A percentile compares a stretch with the other conserved stretches of the same genome.
Conservation (phyloP, 306 rosid species). For the Rubus parviflorus region DNA sequence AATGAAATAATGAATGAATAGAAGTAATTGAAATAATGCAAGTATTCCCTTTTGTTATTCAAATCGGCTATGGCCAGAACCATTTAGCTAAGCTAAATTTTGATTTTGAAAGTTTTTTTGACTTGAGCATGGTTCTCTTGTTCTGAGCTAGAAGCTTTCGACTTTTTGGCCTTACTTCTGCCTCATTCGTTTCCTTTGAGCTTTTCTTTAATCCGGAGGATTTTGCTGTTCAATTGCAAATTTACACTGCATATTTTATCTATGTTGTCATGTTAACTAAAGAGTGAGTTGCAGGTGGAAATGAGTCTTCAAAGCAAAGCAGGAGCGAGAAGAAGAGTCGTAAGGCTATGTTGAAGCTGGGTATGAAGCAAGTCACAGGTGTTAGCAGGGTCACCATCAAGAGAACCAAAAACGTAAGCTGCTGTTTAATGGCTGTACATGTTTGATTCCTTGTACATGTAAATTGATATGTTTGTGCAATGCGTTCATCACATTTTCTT, state of each 20-base stretch:
- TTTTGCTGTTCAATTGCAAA: not conserved
- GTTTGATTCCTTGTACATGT: not conserved
- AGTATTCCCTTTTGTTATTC: not conserved
- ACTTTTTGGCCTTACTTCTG: not conserved
- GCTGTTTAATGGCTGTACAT: not conserved
- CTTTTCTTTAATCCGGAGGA: not conserved
- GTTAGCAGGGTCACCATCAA: conserved; percentile 91
- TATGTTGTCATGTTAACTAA: conserved; percentile 6
- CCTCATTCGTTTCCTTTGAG: not conserved
- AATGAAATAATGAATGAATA: too few species aligned
- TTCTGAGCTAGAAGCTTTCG: not conserved
- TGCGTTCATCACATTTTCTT: conserved; percentile 7
- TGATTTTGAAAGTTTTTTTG: not conserved
- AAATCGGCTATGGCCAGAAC: not conserved
- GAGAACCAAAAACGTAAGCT: conserved; percentile 73
- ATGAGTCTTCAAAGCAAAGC: conserved; percentile 90
- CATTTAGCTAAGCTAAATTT: not conserved
- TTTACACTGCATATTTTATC: not conserved
- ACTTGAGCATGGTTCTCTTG: not conserved
- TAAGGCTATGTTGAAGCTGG: conserved; percentile 95
- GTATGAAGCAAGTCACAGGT: conserved; percentile 82
- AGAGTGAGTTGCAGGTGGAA: conserved; percentile 43
- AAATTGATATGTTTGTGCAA: not conserved
- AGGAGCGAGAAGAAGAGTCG: conserved; percentile 98
- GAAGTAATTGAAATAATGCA: not conserved